These are phyloP conservation scores for Gymnopilus junonius DNA, from an alignment of 768 basidiomycete genomes.

Conservation along the genomic window DNA sequence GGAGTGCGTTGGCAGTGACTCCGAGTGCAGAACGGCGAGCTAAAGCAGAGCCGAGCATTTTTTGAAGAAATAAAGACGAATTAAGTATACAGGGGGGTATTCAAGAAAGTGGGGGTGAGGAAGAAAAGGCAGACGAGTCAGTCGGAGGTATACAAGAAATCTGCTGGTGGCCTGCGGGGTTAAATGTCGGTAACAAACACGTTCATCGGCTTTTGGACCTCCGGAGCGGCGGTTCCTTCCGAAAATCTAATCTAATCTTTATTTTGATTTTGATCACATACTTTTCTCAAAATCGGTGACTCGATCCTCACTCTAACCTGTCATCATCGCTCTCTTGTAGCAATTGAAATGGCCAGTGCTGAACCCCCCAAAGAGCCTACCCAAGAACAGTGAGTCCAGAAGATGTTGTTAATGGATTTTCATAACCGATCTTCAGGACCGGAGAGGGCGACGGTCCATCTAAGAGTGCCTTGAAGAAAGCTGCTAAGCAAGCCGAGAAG, in stretches of 20 bases:
- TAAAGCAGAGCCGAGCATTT: slow-evolving; percentile 53
- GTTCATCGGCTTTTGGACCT: slow-evolving; percentile 25
- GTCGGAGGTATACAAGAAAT: slow-evolving; percentile 2
- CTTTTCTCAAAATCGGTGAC: slow-evolving; percentile 13
- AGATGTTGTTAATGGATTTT: neutral
- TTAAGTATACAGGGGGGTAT: slow-evolving; percentile 1
- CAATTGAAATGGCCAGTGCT: slow-evolving; percentile 36
- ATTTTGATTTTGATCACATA: neutral
- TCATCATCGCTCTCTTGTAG: slow-evolving; percentile 10
- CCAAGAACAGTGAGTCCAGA: slow-evolving; percentile 27
- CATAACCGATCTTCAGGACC: slow-evolving; percentile 17
- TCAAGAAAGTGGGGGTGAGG: neutral
- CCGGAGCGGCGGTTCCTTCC: slow-evolving; percentile 30
- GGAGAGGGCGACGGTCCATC: slow-evolving; percentile 56
- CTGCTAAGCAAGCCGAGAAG: slow-evolving; percentile 89
- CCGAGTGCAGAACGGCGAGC: slow-evolving; percentile 54
- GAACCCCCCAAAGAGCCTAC: slow-evolving; percentile 27
- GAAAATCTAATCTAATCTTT: slow-evolving; percentile 27
- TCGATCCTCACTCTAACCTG: slow-evolving; percentile 16
- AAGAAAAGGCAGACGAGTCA: neutral
- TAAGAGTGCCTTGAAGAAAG: slow-evolving; percentile 91
- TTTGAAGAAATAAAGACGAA: slow-evolving; percentile 21
- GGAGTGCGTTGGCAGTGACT: slow-evolving; percentile 38
- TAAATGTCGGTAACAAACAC: slow-evolving; percentile 2
- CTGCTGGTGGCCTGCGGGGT: neutral